Percentiles rank a stretch among this genome's conserved stretches.
These are phyloP conservation scores for Musa schizocarpa DNA, from an alignment of 176 grass and related monocot species.

Conservation along the genomic window DNA sequence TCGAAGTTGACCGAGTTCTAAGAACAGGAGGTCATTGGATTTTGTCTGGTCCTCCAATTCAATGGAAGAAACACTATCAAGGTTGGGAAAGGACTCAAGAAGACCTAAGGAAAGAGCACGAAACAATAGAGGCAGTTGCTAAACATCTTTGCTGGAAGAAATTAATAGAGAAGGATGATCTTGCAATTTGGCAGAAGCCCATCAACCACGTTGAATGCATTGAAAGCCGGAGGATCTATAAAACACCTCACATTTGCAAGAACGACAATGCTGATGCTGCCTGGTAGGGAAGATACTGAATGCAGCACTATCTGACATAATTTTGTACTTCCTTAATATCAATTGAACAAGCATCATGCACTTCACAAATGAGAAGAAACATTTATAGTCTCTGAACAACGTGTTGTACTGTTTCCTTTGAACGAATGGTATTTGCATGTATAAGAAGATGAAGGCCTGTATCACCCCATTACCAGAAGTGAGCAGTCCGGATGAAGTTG, in stretches of 20 bases:
- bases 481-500: neutral
- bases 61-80: slow-evolving; percentile 4
- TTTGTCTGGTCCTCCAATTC: slow-evolving; percentile 8
- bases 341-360: neutral
- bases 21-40: slow-evolving; percentile 7
- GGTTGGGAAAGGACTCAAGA: slow-evolving; percentile 12
- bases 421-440: neutral
- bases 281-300: neutral
- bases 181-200: slow-evolving; percentile 12
- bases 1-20: neutral
- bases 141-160: slow-evolving; percentile 12
- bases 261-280: slow-evolving; percentile 16
- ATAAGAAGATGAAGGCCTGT: slow-evolving; percentile 11
- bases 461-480: slow-evolving; percentile 13
- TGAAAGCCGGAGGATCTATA: neutral
- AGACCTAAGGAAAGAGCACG: slow-evolving; percentile 3
- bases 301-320: neutral
- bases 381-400: neutral
- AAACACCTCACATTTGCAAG: slow-evolving; percentile 15
- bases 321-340: neutral
- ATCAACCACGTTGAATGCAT: slow-evolving; percentile 14
- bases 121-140: slow-evolving; percentile 3
- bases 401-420: neutral
- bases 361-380: neutral
- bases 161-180: slow-evolving; percentile 1